Base-by-base conservation (phyloP, 768 basidiomycete species). In the Kwoniella mangroviensis region DNA sequence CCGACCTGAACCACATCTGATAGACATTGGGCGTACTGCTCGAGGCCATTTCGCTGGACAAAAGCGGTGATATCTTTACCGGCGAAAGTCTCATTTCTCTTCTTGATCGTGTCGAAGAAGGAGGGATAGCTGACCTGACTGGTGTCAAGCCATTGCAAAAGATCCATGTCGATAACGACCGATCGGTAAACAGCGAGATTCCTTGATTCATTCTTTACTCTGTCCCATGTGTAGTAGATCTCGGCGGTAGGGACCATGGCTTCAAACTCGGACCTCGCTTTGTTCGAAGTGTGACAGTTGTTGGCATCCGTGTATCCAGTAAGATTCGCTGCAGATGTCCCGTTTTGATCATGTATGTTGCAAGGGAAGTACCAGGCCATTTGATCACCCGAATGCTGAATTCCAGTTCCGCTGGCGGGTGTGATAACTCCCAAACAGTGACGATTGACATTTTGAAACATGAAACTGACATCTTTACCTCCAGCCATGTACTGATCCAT, bases 301-400 rank as follows among this genome's bases (percentile, higher is more conserved):
- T 88, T 89, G 41, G 84, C 82, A 7, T 82, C 74, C 41, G 88
- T 88, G 76, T 94, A 94, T 42, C 85, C 87, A 0, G 92, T 91
- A 28, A 87, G 71, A 81, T 98, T 95, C 71, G 86, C 85, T 1
- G 86, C 84, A 3, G 85, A 84, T 12, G 81, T 88, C 5, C 90
- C 89, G 73, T 86, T 86, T 84, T 95, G 94, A 74, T 89, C 87
- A 85, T 86, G 91, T 55, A 96, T 84, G 79, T 99, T 98, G 86
- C 97, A 99, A 1, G 97, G 97, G 84, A 98, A 97, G 82, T 98
- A 98, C 95, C 95, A 98, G 71, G 92, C 91, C 76, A 94, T 83
- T 57, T 85, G 79, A 60, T 85, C 84, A 41, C 89, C 88, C 42
- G 88, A 88, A 45, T 71, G 52, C 3, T 88, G 86, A 76, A 98